These are phyloP conservation scores for Mentha longifolia DNA, from an alignment of 257 asterid genomes.

Conservation along the genomic window DNA sequence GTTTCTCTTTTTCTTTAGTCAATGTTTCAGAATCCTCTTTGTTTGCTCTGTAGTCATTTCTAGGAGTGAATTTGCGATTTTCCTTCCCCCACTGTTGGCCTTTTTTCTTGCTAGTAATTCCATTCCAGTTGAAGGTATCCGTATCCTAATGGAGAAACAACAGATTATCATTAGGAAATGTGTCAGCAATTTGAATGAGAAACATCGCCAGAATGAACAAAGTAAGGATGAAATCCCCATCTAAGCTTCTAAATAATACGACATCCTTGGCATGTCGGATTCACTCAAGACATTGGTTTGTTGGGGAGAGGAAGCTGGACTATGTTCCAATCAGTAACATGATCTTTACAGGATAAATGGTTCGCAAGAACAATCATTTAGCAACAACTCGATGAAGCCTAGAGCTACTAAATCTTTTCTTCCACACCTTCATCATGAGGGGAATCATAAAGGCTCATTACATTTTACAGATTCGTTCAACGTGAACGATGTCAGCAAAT, in stretches of 20 bases:
- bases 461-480: not conserved
- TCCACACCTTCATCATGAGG: not conserved
- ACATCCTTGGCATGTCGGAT: slow-evolving; percentile 5
- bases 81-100: slow-evolving; percentile 96
- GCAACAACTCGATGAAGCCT: not conserved
- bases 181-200: slow-evolving; percentile 28
- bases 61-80: slow-evolving; percentile 48
- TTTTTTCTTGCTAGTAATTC: slow-evolving; percentile 87
- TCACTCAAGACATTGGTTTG: not conserved
- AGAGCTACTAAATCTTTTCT: slow-evolving; percentile 11
- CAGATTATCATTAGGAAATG: slow-evolving; percentile 21
- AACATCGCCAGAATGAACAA: slow-evolving; percentile 4
- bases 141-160: slow-evolving; percentile 51
- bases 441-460: not conserved
- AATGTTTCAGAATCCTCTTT: slow-evolving; percentile 42
- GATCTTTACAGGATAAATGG: not conserved
- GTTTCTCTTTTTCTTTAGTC: slow-evolving; percentile 42
- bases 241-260: slow-evolving; percentile 9
- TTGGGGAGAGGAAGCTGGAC: not conserved
- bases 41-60: slow-evolving; percentile 45
- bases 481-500: not conserved
- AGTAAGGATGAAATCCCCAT: slow-evolving; percentile 11
- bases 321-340: not conserved
- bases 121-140: slow-evolving; percentile 74
- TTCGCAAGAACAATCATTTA: not conserved